Conservation (phyloP, 345 rosid species). For the Sonneratia alba region DNA sequence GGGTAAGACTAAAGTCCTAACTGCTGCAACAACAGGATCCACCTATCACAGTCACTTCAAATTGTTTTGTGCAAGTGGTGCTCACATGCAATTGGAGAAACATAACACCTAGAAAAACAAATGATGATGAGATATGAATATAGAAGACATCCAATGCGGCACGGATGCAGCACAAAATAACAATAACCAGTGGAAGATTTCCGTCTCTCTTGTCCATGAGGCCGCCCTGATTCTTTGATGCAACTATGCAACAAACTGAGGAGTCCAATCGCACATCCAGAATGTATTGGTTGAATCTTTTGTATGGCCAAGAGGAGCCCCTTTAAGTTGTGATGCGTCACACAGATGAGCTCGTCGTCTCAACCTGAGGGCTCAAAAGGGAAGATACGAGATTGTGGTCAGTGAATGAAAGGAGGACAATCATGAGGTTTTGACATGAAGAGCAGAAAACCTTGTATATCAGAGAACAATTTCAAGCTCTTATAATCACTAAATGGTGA, state of each 20-base stretch:
- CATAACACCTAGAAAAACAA: background rate
- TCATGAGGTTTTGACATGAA: background rate
- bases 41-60: background rate
- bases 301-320: background rate
- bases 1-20: conserved; percentile 1
- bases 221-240: background rate
- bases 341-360: background rate
- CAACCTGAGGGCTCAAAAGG: background rate
- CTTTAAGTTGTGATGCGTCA: background rate
- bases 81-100: background rate
- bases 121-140: background rate
- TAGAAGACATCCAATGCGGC: background rate
- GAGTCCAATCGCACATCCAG: background rate
- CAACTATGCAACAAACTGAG: background rate
- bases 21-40: background rate
- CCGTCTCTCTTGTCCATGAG: background rate
- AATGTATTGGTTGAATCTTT: background rate
- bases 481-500: too few relatives aligned
- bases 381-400: background rate
- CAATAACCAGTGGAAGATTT: background rate
- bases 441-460: background rate
- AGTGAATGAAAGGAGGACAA: too few relatives aligned
- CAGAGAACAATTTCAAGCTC: background rate
- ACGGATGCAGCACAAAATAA: background rate
- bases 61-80: background rate